These are phyloP conservation scores for Apiotrichum veenhuisii DNA, from an alignment of 1,284 basidiomycete genomes.

Conservation along the genomic window DNA sequence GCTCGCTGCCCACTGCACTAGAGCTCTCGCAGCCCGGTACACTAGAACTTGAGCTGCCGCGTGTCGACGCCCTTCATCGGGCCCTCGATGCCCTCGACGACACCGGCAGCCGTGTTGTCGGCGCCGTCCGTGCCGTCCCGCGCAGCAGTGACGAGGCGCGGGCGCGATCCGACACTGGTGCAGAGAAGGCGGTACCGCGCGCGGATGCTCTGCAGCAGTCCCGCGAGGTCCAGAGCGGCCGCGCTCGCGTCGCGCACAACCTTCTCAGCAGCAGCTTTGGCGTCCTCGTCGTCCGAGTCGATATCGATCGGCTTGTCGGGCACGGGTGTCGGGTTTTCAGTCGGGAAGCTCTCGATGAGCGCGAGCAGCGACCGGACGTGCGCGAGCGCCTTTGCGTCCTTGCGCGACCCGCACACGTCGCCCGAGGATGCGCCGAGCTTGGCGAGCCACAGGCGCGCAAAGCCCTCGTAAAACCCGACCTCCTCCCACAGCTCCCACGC, in stretches of 20 bases:
- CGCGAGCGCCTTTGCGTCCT: conserved; percentile 53
- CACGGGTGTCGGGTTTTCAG: conserved; percentile 58
- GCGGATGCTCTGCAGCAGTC: conserved; percentile 75
- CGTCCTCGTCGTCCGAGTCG: conserved; percentile 1
- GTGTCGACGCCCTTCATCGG: conserved; percentile 49
- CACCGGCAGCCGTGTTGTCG: conserved; percentile 4
- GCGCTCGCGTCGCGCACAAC: conserved; percentile 19
- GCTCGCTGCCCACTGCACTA: not conserved
- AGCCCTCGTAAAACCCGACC: conserved; percentile 85
- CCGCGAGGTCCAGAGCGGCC: conserved; percentile 55
- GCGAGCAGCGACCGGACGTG: conserved; percentile 67
- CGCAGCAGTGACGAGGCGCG: conserved; percentile 49
- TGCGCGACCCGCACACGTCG: conserved; percentile 9
- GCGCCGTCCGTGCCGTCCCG: conserved; percentile 11
- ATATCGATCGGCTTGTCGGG: conserved; percentile 8
- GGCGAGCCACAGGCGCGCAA: conserved; percentile 66
- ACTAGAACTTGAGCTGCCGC: conserved; percentile 39
- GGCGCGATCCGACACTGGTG: conserved; percentile 70
- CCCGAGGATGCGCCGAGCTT: conserved; percentile 31
- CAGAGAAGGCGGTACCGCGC: conserved; percentile 84
- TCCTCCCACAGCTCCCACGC: conserved; percentile 97
- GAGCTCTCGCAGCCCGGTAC: too few species aligned
- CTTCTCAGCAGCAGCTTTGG: not conserved
- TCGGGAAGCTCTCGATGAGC: conserved; percentile 72
- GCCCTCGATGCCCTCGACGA: conserved; percentile 43